A percentile compares a stretch with the other conserved stretches of the same genome.
Conservation (phyloP, 2,329 filamentous ascomycete genomes). For the Pseudopyricularia javanii region DNA sequence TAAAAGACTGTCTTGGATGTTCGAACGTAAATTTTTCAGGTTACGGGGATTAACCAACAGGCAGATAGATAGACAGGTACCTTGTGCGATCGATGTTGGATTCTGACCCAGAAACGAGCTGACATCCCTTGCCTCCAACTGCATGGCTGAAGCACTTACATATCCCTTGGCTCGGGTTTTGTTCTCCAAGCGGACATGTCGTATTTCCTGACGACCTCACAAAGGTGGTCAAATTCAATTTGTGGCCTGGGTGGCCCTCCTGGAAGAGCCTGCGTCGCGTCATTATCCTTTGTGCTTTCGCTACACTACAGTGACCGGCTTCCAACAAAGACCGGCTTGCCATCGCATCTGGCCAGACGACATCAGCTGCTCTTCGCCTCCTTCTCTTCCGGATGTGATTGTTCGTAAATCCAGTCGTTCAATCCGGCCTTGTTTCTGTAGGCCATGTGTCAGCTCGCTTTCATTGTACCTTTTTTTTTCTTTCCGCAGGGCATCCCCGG, state of each 20-base stretch:
- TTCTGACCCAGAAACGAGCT: not conserved
- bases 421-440: constrained; percentile 72
- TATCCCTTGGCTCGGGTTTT: not conserved
- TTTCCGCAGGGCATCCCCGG: constrained; percentile 5
- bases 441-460: not conserved
- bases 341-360: not conserved
- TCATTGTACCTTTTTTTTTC: not conserved
- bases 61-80: too few relatives aligned
- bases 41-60: not conserved
- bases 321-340: not conserved
- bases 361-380: constrained; percentile 1
- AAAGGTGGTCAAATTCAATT: not conserved
- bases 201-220: too few relatives aligned
- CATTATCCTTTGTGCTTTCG: not conserved
- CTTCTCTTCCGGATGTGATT: constrained; percentile 50
- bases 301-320: not conserved
- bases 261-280: not conserved
- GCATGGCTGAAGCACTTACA: not conserved
- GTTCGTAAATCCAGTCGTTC: constrained; percentile 96
- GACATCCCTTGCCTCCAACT: not conserved
- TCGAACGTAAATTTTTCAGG: not conserved
- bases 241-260: not conserved
- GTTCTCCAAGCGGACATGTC: too few relatives aligned
- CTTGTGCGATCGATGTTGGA: not conserved
- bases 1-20: not conserved